Percentiles rank a stretch among this genome's conserved stretches.
Conservation (phyloP, 2,329 filamentous ascomycete genomes). For the Dactylellina haptotyla region DNA sequence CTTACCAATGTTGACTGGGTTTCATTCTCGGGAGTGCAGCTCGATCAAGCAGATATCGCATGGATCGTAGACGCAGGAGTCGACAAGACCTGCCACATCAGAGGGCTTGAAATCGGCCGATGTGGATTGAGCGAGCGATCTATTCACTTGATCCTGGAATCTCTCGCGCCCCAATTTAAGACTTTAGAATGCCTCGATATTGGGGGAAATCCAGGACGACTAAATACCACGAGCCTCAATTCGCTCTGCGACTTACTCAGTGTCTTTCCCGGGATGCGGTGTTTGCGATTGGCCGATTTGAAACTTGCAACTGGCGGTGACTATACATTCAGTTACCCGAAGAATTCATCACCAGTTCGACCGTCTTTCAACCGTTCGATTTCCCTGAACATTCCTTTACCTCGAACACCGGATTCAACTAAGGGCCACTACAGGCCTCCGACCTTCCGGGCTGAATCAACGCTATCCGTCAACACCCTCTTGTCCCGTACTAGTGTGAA, state of each 20-base stretch:
- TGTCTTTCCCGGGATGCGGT: slow-evolving; percentile 41
- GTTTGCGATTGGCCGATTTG: slow-evolving; percentile 36
- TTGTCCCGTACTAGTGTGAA: background rate
- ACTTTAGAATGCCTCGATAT: slow-evolving; percentile 75
- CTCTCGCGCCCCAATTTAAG: slow-evolving; percentile 72
- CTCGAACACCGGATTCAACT: slow-evolving; percentile 22
- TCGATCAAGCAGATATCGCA: slow-evolving; percentile 77
- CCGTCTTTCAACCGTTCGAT: slow-evolving; percentile 48
- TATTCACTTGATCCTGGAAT: slow-evolving; percentile 72
- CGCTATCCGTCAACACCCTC: slow-evolving; percentile 34
- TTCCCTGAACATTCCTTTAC: slow-evolving; percentile 41
- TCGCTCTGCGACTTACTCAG: slow-evolving; percentile 41
- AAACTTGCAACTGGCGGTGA: slow-evolving; percentile 38
- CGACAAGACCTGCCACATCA: slow-evolving; percentile 72
- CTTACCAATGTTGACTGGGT: slow-evolving; percentile 78
- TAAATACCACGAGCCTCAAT: slow-evolving; percentile 62
- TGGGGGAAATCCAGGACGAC: slow-evolving; percentile 72
- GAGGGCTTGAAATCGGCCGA: slow-evolving; percentile 73
- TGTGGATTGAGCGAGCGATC: slow-evolving; percentile 70
- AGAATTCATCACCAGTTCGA: slow-evolving; percentile 24
- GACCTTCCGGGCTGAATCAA: slow-evolving; percentile 25
- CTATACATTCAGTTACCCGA: slow-evolving; percentile 15
- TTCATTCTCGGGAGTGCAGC: slow-evolving; percentile 72
- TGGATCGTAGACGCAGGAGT: slow-evolving; percentile 73
- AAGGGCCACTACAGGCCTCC: slow-evolving; percentile 7